Percentiles rank a stretch among this genome's conserved stretches.
These are phyloP conservation scores for Myriosclerotinia curreyana DNA, from an alignment of 2,329 filamentous ascomycete genomes.

Conservation along the genomic window DNA sequence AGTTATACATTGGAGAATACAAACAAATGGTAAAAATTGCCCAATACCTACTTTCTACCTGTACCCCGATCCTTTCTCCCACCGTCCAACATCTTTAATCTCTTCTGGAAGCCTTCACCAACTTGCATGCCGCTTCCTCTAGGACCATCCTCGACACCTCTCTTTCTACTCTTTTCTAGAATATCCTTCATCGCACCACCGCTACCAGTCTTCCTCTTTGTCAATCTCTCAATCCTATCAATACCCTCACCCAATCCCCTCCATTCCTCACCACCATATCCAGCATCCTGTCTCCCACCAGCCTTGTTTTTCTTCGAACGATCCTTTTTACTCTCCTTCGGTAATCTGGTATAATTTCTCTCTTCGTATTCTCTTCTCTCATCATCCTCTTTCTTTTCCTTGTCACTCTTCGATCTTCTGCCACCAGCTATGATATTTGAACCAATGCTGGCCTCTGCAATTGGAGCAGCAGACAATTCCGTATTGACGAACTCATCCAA, in stretches of 20 bases:
- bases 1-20: neutral
- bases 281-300: slow-evolving; percentile 46
- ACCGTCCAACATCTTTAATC: slow-evolving; percentile 52
- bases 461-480: slow-evolving; percentile 77
- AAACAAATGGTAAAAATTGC: neutral
- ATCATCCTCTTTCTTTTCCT: slow-evolving; percentile 72
- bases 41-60: neutral
- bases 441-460: slow-evolving; percentile 86
- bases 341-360: slow-evolving; percentile 82
- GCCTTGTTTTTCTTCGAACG: slow-evolving; percentile 56
- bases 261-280: slow-evolving; percentile 94
- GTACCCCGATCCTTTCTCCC: slow-evolving; percentile 42
- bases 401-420: slow-evolving; percentile 71
- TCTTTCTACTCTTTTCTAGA: slow-evolving; percentile 84
- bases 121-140: slow-evolving; percentile 63
- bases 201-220: slow-evolving; percentile 60
- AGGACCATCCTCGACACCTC: slow-evolving; percentile 70
- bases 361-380: slow-evolving; percentile 89
- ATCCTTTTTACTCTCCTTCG: slow-evolving; percentile 86
- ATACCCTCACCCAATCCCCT: slow-evolving; percentile 77
- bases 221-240: slow-evolving; percentile 81
- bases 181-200: slow-evolving; percentile 47
- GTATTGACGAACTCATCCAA: slow-evolving; percentile 89
- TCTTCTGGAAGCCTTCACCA: slow-evolving; percentile 73
- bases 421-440: slow-evolving; percentile 81